Conservation (phyloP, 2,329 filamentous ascomycete species). For the Ophiobolus disseminans region DNA sequence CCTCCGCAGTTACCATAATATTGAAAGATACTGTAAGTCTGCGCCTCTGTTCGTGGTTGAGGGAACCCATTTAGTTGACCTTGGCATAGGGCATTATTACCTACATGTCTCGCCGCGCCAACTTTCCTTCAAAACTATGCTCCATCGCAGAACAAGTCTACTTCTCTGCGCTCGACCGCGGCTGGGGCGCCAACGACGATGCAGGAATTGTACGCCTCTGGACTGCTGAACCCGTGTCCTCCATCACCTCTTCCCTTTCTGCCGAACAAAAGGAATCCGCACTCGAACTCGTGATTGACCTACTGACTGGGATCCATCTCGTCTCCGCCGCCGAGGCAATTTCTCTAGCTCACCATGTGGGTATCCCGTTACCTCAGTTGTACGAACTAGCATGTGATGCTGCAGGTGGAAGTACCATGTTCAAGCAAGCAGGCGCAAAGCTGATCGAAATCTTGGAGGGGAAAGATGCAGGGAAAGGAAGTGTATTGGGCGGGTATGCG, state of each 20-base stretch:
- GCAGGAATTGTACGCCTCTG: conserved; percentile 64
- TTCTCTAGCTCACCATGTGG: conserved; percentile 46
- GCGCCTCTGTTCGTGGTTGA: too few relatives aligned
- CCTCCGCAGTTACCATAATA: conserved; percentile 55
- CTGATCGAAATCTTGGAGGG: conserved; percentile 45
- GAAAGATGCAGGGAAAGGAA: conserved; percentile 23
- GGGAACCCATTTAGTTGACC: too few relatives aligned
- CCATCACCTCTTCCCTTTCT: conserved; percentile 27
- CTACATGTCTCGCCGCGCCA: conserved; percentile 64
- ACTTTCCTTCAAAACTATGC: conserved; percentile 68
- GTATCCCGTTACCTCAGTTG: conserved; percentile 45
- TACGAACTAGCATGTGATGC: conserved; percentile 47
- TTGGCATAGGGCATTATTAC: conserved; percentile 73
- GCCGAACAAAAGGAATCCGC: conserved; percentile 37
- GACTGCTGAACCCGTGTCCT: conserved; percentile 48
- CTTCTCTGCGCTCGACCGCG: conserved; percentile 64
- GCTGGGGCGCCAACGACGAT: conserved; percentile 63
- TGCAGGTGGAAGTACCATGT: conserved; percentile 47
- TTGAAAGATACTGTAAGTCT: conserved; percentile 54
- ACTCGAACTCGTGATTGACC: conserved; percentile 45
- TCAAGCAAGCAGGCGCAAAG: conserved; percentile 39
- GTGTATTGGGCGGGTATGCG: conserved; percentile 24
- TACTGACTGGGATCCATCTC: conserved; percentile 46
- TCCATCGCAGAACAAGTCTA: conserved; percentile 71
- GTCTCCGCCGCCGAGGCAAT: conserved; percentile 48